A percentile compares a stretch with the other conserved stretches of the same genome.
These are phyloP conservation scores for Podospora appendiculata DNA, from an alignment of 495 filamentous ascomycete species.

Conservation along the genomic window DNA sequence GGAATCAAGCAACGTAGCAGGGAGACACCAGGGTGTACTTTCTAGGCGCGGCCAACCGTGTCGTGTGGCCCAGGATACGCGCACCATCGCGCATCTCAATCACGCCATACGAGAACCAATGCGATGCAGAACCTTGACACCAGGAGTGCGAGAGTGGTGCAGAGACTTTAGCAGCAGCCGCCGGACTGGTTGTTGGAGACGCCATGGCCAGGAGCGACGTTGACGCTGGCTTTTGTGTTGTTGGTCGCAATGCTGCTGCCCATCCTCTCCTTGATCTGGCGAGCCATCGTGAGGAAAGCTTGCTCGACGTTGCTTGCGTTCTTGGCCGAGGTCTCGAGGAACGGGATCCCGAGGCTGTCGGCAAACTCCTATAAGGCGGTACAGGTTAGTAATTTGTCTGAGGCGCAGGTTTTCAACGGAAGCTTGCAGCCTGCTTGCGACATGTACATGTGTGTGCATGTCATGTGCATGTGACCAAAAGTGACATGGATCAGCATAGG, in stretches of 20 bases:
- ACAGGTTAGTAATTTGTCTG: conserved; percentile 5
- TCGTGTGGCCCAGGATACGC: no score
- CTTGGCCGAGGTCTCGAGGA: conserved; percentile 99
- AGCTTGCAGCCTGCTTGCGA: background rate
- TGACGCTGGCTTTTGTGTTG: conserved; percentile 97
- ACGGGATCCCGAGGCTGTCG: conserved; percentile 96
- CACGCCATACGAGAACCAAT: no score
- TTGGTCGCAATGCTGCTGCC: conserved; percentile 87
- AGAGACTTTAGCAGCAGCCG: conserved; percentile 78
- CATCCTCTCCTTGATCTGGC: conserved; percentile 99
- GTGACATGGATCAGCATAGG: background rate
- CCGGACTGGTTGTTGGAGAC: conserved; percentile 84
- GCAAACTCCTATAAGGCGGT: conserved; percentile 72
- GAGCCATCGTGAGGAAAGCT: conserved; percentile 98
- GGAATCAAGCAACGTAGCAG: no score
- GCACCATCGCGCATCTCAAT: no score
- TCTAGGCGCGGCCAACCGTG: no score
- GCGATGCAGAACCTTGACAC: no score
- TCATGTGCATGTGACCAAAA: background rate
- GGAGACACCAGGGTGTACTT: no score
- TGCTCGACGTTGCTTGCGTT: conserved; percentile 99
- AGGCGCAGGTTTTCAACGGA: background rate
- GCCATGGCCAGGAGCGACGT: conserved; percentile 87
- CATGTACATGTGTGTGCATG: background rate
- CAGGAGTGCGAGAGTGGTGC: conserved; percentile 47